Evolutionary conservation across 768 basidiomycete genomes (phyloP).

Genomic region (Cyclocybe cylindracea): DNA sequence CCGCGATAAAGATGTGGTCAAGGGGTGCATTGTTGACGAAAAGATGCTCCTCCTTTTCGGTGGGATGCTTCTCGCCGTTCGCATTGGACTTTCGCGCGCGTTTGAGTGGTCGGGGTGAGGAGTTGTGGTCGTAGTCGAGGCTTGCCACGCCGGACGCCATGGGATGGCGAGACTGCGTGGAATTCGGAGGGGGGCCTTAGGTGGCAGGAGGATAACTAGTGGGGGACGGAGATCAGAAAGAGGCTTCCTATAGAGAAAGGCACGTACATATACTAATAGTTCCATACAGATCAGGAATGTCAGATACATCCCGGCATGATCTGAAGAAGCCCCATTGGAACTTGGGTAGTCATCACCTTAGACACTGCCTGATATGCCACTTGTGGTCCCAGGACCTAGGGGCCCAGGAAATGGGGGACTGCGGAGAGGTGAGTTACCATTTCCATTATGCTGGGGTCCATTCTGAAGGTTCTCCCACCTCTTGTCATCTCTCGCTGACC

Average conservation of each 20-base stretch:
- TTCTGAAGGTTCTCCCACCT: conserved; percentile 16
- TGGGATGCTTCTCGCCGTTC: conserved; percentile 11
- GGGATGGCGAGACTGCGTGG: conserved; percentile 23
- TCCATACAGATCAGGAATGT: conserved; percentile 20
- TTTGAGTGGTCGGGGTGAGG: conserved; percentile 41
- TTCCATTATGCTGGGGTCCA: conserved; percentile 5
- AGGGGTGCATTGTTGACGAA: conserved; percentile 31
- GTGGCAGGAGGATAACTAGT: conserved; percentile 29
- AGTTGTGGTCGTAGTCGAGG: conserved; percentile 20
- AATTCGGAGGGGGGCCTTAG: conserved; percentile 30
- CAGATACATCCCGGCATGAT: conserved; percentile 22
- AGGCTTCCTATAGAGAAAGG: conserved; percentile 23
- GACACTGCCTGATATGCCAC: conserved; percentile 15
- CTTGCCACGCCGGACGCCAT: conserved; percentile 22
- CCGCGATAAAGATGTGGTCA: conserved; percentile 54
- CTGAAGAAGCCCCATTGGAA: conserved; percentile 23
- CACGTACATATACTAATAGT: conserved; percentile 26
- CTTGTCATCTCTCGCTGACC: conserved; percentile 6
- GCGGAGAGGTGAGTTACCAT: conserved; percentile 19
- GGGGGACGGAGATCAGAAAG: conserved; percentile 28
- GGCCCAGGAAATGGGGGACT: conserved; percentile 16
- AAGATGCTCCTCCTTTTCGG: conserved; percentile 25
- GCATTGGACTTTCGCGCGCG: conserved; percentile 41
- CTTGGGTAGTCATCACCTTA: conserved; percentile 11
- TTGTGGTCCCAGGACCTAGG: conserved; percentile 20